Percentiles rank a stretch among this genome's conserved stretches.
These are phyloP conservation scores for Neurospora sp. DNA, from an alignment of 495 filamentous ascomycete genomes.

Conservation along the genomic window DNA sequence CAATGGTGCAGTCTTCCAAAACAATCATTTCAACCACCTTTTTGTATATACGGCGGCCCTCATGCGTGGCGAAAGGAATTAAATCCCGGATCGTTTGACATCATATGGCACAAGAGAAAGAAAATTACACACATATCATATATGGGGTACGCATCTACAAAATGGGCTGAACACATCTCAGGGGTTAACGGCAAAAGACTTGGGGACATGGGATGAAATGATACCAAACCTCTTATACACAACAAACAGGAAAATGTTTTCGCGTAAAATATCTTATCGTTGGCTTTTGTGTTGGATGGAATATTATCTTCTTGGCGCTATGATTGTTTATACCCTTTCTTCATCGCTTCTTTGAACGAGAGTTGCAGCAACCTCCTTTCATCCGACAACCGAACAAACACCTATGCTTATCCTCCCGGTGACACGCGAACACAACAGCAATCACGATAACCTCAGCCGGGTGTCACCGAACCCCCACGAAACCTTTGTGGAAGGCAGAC, in stretches of 20 bases:
- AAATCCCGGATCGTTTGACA: neutral
- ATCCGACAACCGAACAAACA: neutral
- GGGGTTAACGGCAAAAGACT: neutral
- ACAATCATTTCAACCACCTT: neutral
- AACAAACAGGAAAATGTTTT: neutral
- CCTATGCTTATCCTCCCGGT: neutral
- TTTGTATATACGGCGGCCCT: neutral
- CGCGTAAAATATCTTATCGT: neutral
- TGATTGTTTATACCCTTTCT: neutral
- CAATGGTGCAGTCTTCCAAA: neutral
- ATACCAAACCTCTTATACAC: neutral
- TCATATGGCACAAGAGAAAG: neutral
- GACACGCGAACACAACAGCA: neutral
- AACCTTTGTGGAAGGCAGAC: neutral
- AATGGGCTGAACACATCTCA: neutral
- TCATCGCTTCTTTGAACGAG: neutral
- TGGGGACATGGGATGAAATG: neutral
- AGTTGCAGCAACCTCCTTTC: neutral
- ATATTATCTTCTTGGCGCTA: neutral
- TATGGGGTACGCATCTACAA: neutral
- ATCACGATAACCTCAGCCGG: neutral
- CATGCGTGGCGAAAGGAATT: neutral
- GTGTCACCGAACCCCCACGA: neutral
- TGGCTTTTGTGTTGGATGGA: neutral
- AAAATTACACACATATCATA: neutral